Evolutionary conservation across 2,329 filamentous ascomycete genomes (phyloP), one percentile per base, ranked within the genome.

Genomic region (Ophiostoma pallidulum): DNA sequence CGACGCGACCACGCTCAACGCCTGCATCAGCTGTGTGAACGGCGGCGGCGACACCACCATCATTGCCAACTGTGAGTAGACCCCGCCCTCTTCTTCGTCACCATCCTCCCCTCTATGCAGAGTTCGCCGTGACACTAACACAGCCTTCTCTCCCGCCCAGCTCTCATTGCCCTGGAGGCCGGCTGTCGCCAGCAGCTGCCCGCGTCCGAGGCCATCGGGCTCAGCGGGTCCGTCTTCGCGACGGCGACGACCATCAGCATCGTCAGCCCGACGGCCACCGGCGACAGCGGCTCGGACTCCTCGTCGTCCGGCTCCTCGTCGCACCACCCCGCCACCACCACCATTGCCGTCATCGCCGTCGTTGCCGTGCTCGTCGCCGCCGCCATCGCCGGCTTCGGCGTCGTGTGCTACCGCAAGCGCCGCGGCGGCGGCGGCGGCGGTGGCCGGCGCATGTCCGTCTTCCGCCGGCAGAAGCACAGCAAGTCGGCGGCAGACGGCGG

Each of bases 131-230:
- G n/a, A n/a, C n/a, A 32, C n/a, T 28, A 26, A n/a, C 5, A 19
- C 5, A 44, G 32, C 4, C n/a, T 10, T n/a, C n/a, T n/a, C n/a
- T n/a, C n/a, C n/a, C n/a, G n/a, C n/a, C n/a, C n/a, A 76, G 73
- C 70, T 51, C 62, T 78, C 41, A 58, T 73, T 4, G 73, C 74
- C 8, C 63, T 78, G 4, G 63, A 71, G 53, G 72, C 73, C 3
- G 74, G 69, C 39, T 78, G 75, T 53, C 58, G 63, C 31, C 72
- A 77, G 51, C 63, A 66, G 28, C 72, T 73, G 1, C 50, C 62
- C 1, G 51, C 63, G 0, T 54, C 53, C 28, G 42, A 54, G 35
- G 32, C 54, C 5, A 51, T 64, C 28, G 57, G 59, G 13, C 50
- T 64, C 35, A 63, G 56, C 47, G 62, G 51, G 26, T 58, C 55